Evolutionary conservation across 176 grass and related monocot species (phyloP), one percentile per base, ranked within the genome.

Genomic region (Triticum urartu): DNA sequence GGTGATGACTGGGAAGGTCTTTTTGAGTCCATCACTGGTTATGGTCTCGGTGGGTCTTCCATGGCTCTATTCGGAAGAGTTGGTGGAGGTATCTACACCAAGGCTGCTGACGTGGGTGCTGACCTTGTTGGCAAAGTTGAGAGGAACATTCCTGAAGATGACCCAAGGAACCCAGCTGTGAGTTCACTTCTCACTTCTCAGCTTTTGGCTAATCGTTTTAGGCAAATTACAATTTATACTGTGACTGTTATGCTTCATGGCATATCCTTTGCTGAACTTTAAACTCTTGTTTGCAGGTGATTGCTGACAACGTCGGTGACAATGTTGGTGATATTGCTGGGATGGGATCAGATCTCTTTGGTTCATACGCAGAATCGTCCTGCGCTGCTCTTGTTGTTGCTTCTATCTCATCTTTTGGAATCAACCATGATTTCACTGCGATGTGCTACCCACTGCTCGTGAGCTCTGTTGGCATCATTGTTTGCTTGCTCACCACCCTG

Each of bases 311-410:
- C 33, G 94, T 97, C 5, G 94, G 94, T 82, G 94, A 97, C 90
- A 97, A 97, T 85, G 94, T 97, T 70, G 94, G 94, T 40, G 94
- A 97, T 82, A 97, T 94, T 64, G 94, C 94, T 62, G 94, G 94
- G 75, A 97, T 97, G 94, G 94, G 94, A 84, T 97, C 94, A 69
- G 94, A 97, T 74, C 92, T 97, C 71, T 97, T 97, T 54, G 94
- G 94, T 50, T 97, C 94, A 75, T 97, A 97, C 10, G 94, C 94
- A 13, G 94, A 94, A 70, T 92, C 94, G 65, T 97, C 94, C 59
- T 97, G 94, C 61, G 94, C 94, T 84, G 94, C 94, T 86, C 92
- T 97, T 80, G 92, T 97, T 87, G 89, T 97, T 61, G 94, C 94
- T 33, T 97, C 94, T 75, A 97, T 97, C 36, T 97, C 94, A 79